phyloP scores from a whole-genome alignment of 2,329 filamentous ascomycete genomes.

The Cladophialophora bantiana region DNA sequence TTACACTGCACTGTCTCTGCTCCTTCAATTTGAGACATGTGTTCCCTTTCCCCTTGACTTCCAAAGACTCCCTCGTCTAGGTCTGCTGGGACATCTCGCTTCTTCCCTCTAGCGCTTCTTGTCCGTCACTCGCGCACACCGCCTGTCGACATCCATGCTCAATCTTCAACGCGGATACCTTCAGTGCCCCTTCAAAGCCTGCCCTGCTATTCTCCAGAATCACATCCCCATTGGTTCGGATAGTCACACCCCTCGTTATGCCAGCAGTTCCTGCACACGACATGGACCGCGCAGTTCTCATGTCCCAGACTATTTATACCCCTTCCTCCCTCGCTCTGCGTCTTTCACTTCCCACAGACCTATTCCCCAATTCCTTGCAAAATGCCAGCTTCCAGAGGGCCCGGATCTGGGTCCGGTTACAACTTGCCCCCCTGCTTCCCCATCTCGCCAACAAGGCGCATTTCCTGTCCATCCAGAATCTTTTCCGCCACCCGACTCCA shows the following conservation, averaged over 20 bases:
- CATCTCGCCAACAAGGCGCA: background rate
- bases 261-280: conserved; percentile 3
- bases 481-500: background rate
- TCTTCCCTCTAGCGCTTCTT: background rate
- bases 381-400: conserved; percentile 16
- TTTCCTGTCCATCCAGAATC: background rate
- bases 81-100: background rate
- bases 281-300: conserved; percentile 1
- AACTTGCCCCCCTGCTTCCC: background rate
- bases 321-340: background rate
- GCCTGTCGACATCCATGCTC: background rate
- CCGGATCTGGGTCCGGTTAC: background rate
- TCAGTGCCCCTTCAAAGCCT: conserved; percentile 14
- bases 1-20: conserved; percentile 2
- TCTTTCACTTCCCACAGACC: conserved; percentile 1
- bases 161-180: background rate
- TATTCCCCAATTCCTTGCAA: background rate
- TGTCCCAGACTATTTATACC: conserved; percentile 18
- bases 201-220: background rate
- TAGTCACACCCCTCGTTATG: conserved; percentile 14
- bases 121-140: background rate
- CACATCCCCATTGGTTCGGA: background rate
- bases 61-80: background rate
- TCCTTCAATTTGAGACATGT: background rate
- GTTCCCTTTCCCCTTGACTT: background rate